Evolutionary conservation across 768 basidiomycete species (phyloP), one percentile per base, ranked within the genome.

Genomic region (Dentipellis fragilis): DNA sequence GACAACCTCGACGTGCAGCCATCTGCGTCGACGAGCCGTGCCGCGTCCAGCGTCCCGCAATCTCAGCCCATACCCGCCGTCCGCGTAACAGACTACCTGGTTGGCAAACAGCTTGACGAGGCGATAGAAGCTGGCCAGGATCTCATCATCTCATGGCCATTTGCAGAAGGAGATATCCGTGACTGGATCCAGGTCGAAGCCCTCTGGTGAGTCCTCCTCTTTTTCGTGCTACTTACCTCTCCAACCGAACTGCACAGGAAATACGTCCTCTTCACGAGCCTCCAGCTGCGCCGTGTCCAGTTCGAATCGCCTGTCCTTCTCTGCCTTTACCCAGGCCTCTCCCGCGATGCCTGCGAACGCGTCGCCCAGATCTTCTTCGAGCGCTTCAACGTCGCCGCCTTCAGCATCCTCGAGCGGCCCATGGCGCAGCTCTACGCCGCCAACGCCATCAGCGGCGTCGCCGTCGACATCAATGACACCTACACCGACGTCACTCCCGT

Each of bases 131-230:
- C 80, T 2, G 87, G 83, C 3, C 84, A 89, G 56, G 87, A 91
- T 51, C 66, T 94, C 16, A 70, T 78, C 6, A 67, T 92, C 10
- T 90, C 81, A 34, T 91, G 88, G 87, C 93, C 93, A 2, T 89
- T 94, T 63, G 78, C 80, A 47, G 79, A 86, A 23, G 85, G 81
- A 3, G 78, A 81, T 62, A 73, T 94, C 56, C 75, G 71, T 14
- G 87, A 94, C 65, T 95, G 85, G 83, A 77, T 73, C 17, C 90
- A 91, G 60, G 87, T 89, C 16, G 93, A 95, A 67, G 93, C 91
- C 0, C 74, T 96, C 52, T 92, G 92, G 93, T 93, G 66, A 51
- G 83, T 71, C 54, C 40, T 21, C n/a, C 11, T 23, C 37, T 16
- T 16, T 4, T 14, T 19, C 7, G 2, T 37, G 14, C 58, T 29